phyloP scores from a whole-genome alignment of 2,329 filamentous ascomycete species.

The Xylaria sp. region DNA sequence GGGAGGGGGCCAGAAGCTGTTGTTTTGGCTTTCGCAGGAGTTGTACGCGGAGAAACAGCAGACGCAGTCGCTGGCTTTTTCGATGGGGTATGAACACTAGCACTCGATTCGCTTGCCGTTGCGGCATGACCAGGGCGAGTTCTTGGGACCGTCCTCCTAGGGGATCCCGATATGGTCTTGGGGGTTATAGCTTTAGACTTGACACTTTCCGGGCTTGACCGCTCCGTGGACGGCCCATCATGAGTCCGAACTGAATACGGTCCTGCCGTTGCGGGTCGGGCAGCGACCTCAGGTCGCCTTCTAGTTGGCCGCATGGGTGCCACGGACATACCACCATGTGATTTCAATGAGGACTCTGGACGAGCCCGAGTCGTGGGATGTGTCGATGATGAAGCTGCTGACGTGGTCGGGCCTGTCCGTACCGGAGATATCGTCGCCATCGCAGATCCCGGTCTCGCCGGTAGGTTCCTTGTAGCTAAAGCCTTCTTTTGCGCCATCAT shows the following conservation, averaged over 20 bases:
- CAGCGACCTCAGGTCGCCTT: constrained; percentile 61
- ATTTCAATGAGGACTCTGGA: constrained; percentile 50
- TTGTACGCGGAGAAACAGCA: constrained; percentile 49
- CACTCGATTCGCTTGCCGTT: constrained; percentile 57
- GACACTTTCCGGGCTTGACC: constrained; percentile 53
- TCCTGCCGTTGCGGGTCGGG: constrained; percentile 67
- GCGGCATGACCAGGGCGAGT: constrained; percentile 54
- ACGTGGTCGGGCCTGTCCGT: constrained; percentile 47
- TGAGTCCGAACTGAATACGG: constrained; percentile 68
- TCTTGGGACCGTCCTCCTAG: constrained; percentile 55
- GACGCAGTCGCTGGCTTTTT: constrained; percentile 42
- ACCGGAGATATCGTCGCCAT: constrained; percentile 66
- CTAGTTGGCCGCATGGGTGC: constrained; percentile 67
- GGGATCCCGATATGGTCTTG: constrained; percentile 58
- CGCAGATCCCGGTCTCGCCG: constrained; percentile 64
- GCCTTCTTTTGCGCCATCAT: constrained; percentile 83
- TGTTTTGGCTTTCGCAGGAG: constrained; percentile 48
- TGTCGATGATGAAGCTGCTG: constrained; percentile 41
- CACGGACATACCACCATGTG: constrained; percentile 64
- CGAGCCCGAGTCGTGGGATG: constrained; percentile 48
- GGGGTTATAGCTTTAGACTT: constrained; percentile 56
- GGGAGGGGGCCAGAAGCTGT: constrained; percentile 26
- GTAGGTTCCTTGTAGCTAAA: constrained; percentile 57
- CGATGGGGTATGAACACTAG: constrained; percentile 54
- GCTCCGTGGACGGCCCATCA: constrained; percentile 48